Percentiles rank a stretch among this genome's conserved stretches.
These are phyloP conservation scores for Xylaria palmicola DNA, from an alignment of 495 filamentous ascomycete species.

Conservation along the genomic window DNA sequence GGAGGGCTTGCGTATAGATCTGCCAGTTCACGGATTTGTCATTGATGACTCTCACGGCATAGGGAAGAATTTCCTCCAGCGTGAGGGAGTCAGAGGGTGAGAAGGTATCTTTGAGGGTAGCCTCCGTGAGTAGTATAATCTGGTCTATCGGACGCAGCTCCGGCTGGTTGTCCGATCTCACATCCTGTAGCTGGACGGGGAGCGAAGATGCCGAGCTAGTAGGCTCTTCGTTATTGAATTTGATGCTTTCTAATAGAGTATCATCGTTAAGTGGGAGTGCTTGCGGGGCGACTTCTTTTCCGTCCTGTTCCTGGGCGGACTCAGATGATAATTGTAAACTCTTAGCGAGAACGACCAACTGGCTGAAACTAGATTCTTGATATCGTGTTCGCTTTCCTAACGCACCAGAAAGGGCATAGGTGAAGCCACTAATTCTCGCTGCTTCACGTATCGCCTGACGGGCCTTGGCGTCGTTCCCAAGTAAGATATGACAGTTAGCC, in stretches of 20 bases:
- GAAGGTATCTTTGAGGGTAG: constrained; percentile 83
- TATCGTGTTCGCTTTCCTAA: constrained; percentile 91
- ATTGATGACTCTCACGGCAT: constrained; percentile 81
- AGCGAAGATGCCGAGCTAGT: constrained; percentile 48
- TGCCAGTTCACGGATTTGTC: constrained; percentile 97
- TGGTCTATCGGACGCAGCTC: constrained; percentile 77
- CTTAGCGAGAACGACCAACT: constrained; percentile 87
- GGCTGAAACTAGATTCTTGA: constrained; percentile 84
- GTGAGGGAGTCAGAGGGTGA: constrained; percentile 81
- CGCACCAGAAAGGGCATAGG: constrained; percentile 81
- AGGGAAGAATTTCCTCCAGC: constrained; percentile 87
- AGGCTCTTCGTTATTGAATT: constrained; percentile 61
- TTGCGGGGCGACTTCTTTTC: constrained; percentile 48
- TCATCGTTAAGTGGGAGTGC: constrained; percentile 84
- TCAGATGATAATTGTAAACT: constrained; percentile 46
- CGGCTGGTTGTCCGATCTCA: constrained; percentile 80
- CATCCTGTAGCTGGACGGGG: constrained; percentile 54
- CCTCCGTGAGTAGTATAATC: constrained; percentile 78
- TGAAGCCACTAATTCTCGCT: constrained; percentile 61
- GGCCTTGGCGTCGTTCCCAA: constrained; percentile 78
- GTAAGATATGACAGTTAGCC: constrained; percentile 79
- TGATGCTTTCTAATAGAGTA: constrained; percentile 83
- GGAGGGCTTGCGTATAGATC: constrained; percentile 88
- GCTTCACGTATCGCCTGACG: constrained; percentile 67
- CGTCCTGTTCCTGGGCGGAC: background rate